Evolutionary conservation across 2,329 filamentous ascomycete genomes (phyloP).

Genomic region (Diaporthe sp.): DNA sequence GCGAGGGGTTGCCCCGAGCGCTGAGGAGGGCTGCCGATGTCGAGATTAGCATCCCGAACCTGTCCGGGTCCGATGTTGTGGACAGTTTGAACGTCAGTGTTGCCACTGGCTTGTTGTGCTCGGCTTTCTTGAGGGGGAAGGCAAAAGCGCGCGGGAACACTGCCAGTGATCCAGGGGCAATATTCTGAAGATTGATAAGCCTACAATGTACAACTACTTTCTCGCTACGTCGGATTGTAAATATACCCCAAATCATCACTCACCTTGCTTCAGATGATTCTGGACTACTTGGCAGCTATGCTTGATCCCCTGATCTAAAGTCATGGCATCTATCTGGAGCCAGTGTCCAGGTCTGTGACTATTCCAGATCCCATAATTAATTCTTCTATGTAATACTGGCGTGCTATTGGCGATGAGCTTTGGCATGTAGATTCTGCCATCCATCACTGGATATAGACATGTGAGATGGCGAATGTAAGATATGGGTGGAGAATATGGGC

Average conservation of each 20-base stretch:
- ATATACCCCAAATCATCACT: background rate
- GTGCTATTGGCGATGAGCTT: no score
- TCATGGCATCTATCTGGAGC: background rate
- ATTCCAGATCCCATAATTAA: no score
- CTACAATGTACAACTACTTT: background rate
- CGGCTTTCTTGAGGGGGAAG: constrained; percentile 71
- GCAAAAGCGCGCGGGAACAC: constrained; percentile 43
- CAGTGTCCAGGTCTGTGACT: no score
- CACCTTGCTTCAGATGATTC: background rate
- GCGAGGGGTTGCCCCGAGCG: constrained; percentile 76
- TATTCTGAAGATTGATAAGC: background rate
- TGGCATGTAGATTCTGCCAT: no score
- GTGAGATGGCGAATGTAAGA: no score
- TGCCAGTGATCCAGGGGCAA: constrained; percentile 6
- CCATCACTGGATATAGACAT: no score
- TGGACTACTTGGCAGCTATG: background rate
- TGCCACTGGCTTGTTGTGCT: constrained; percentile 82
- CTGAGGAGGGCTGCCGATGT: constrained; percentile 77
- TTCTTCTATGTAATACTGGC: no score
- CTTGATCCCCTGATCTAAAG: background rate
- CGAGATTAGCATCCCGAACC: constrained; percentile 75
- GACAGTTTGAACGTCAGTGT: constrained; percentile 97
- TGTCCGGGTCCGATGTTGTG: constrained; percentile 67
- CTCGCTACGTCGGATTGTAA: background rate
- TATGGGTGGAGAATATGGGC: no score